These are phyloP conservation scores for Neobulgaria alba DNA, from an alignment of 2,329 filamentous ascomycete species.

Conservation along the genomic window DNA sequence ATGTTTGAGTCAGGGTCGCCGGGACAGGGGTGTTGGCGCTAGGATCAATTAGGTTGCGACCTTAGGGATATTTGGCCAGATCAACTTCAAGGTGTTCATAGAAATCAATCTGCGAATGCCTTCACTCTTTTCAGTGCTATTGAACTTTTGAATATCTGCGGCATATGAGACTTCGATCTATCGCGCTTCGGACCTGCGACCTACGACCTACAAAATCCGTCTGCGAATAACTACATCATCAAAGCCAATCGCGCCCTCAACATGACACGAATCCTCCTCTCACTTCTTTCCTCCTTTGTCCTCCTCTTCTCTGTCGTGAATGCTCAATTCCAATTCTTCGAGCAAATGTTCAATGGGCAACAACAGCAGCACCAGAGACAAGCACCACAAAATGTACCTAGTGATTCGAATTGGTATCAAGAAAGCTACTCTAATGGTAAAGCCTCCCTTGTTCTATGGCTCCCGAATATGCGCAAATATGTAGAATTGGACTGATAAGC, in stretches of 20 bases:
- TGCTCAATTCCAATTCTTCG: slow-evolving; percentile 95
- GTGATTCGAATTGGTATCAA: slow-evolving; percentile 75
- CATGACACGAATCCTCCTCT: slow-evolving; percentile 25
- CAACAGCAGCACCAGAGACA: slow-evolving; percentile 36
- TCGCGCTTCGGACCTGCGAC: no score
- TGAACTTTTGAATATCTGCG: background rate
- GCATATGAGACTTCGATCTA: background rate
- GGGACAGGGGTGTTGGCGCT: slow-evolving; percentile 7
- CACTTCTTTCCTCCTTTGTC: slow-evolving; percentile 40
- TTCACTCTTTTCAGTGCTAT: background rate
- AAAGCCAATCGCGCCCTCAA: background rate
- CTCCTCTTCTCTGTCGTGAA: slow-evolving; percentile 49
- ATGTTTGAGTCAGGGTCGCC: no score
- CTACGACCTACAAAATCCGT: no score
- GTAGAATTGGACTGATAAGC: background rate
- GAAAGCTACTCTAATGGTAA: slow-evolving; percentile 59
- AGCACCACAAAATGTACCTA: slow-evolving; percentile 70
- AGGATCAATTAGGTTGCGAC: background rate
- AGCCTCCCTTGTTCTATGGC: slow-evolving; percentile 9
- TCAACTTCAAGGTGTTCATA: background rate
- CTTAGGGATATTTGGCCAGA: background rate
- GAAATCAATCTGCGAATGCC: background rate
- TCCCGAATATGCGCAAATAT: slow-evolving; percentile 2
- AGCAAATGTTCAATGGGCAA: slow-evolving; percentile 82
- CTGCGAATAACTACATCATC: no score